Evolutionary conservation across 2,329 filamentous ascomycete species (phyloP).

Genomic region (Penicillium sp.): DNA sequence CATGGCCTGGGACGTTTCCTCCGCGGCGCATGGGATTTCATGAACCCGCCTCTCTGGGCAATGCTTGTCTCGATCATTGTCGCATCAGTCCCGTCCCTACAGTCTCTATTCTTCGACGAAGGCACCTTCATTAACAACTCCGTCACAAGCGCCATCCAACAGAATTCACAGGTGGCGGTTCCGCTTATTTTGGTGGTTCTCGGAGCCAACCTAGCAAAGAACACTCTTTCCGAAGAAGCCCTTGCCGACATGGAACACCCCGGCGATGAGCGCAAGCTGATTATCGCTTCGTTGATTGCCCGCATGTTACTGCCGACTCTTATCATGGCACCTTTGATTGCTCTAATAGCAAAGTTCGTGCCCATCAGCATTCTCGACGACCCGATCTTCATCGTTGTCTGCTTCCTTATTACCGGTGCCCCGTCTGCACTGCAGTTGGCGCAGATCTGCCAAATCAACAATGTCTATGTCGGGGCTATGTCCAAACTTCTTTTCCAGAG

Average conservation of each 20-base stretch:
- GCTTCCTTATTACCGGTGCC: conserved; percentile 92
- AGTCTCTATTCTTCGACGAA: conserved; percentile 83
- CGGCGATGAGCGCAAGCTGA: conserved; percentile 71
- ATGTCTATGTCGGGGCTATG: conserved; percentile 95
- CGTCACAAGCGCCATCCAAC: conserved; percentile 82
- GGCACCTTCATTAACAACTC: conserved; percentile 92
- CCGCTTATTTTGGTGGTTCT: conserved; percentile 94
- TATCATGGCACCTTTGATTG: conserved; percentile 89
- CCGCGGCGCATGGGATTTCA: conserved; percentile 82
- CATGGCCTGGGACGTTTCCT: conserved; percentile 57
- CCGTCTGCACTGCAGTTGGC: conserved; percentile 92
- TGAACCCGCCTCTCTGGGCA: conserved; percentile 98
- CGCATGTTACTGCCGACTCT: conserved; percentile 91
- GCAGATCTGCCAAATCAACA: conserved; percentile 98
- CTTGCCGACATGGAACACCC: conserved; percentile 71
- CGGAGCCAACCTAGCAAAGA: conserved; percentile 90
- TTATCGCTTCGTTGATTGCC: conserved; percentile 82
- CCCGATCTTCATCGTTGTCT: conserved; percentile 97
- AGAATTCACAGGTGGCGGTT: conserved; percentile 88
- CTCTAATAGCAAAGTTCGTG: conserved; percentile 84
- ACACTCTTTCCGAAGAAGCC: conserved; percentile 75
- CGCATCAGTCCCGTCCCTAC: conserved; percentile 81
- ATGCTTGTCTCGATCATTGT: conserved; percentile 92
- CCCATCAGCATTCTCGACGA: conserved; percentile 94
- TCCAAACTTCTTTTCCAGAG: conserved; percentile 91